Evolutionary conservation across 495 filamentous ascomycete genomes (phyloP).

Genomic region (Amniculicola lignicola): DNA sequence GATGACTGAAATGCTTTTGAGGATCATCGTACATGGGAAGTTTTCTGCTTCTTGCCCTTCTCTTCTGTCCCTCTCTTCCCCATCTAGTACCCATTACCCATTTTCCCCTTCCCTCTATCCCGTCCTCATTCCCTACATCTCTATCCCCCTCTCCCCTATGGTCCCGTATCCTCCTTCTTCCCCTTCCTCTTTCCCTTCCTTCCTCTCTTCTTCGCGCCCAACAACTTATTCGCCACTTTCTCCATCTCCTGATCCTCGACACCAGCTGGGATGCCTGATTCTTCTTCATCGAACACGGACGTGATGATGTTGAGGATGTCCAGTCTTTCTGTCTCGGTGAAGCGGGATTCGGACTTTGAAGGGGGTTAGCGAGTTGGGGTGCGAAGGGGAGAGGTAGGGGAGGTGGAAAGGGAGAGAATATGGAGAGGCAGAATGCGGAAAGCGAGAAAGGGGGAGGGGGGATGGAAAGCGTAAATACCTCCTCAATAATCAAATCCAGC

Average conservation of each 20-base stretch:
- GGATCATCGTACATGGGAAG: no score
- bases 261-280: slow-evolving; percentile 5
- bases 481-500: slow-evolving; percentile 27
- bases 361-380: neutral
- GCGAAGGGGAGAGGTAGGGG: slow-evolving; percentile 57
- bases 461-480: slow-evolving; percentile 5
- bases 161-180: neutral
- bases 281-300: slow-evolving; percentile 10
- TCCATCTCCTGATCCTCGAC: slow-evolving; percentile 19
- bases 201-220: slow-evolving; percentile 10
- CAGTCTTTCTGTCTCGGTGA: neutral
- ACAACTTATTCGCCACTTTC: slow-evolving; percentile 13
- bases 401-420: slow-evolving; percentile 50
- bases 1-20: no score
- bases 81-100: no score
- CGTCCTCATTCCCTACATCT: neutral
- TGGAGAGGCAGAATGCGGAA: slow-evolving; percentile 44
- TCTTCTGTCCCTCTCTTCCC: no score
- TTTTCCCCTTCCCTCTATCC: neutral
- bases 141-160: neutral
- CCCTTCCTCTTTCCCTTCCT: neutral
- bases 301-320: slow-evolving; percentile 13
- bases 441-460: slow-evolving; percentile 48
- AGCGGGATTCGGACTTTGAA: slow-evolving; percentile 2
- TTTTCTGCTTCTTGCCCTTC: no score